Evolutionary conservation across 805 yeast species (phyloP).

Genomic region (Starmerella gropengiesseri): DNA sequence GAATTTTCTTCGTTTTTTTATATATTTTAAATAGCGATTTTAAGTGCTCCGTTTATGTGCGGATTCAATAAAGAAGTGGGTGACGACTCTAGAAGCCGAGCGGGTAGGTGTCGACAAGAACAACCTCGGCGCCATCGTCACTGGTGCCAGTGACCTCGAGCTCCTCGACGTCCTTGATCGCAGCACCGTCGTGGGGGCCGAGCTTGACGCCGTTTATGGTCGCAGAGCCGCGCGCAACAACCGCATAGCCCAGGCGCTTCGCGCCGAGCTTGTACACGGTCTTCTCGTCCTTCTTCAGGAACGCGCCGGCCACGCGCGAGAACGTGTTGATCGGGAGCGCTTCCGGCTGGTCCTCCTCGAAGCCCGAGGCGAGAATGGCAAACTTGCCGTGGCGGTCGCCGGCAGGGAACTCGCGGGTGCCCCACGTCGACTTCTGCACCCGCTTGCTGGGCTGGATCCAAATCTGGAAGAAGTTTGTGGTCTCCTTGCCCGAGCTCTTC

Average conservation of each 20-base stretch:
- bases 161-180: conserved; percentile 13
- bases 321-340: conserved; percentile 19
- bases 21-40: no score
- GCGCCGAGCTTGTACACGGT: conserved; percentile 13
- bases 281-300: conserved; percentile 9
- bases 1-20: no score
- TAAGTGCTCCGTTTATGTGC: no score
- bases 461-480: conserved; percentile 13
- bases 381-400: conserved; percentile 11
- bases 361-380: conserved; percentile 14
- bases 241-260: conserved; percentile 18
- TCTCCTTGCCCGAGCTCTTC: background rate
- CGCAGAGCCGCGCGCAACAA: conserved; percentile 13
- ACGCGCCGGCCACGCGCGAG: conserved; percentile 16
- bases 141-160: conserved; percentile 9
- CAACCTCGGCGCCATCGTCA: conserved; percentile 13
- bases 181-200: conserved; percentile 18
- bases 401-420: conserved; percentile 14
- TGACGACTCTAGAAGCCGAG: conserved; percentile 1
- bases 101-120: conserved; percentile 17
- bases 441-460: conserved; percentile 17
- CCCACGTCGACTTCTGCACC: conserved; percentile 12
- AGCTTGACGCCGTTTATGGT: conserved; percentile 17
- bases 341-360: conserved; percentile 14
- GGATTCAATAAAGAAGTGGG: no score